Percentiles rank a stretch among this genome's conserved stretches.
Evolutionary conservation across 2,329 filamentous ascomycete genomes (phyloP).

Genomic region (Fonsecaea pugnacius): DNA sequence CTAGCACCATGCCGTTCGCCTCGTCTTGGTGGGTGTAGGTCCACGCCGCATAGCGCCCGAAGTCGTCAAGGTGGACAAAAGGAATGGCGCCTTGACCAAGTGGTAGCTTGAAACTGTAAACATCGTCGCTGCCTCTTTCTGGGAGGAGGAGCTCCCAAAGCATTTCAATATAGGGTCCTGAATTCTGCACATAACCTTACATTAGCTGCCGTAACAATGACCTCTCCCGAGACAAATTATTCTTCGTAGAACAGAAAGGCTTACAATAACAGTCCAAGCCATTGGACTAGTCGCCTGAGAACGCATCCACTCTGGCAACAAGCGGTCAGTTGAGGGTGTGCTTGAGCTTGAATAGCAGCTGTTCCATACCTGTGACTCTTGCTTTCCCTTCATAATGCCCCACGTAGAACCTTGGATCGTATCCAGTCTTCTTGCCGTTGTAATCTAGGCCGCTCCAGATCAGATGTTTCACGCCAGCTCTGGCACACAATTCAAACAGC

Average conservation of each 20-base stretch:
- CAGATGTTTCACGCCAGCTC: conserved; percentile 47
- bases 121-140: conserved; percentile 45
- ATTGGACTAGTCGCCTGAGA: conserved; percentile 24
- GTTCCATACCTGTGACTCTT: conserved; percentile 42
- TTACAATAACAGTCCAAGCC: conserved; percentile 23
- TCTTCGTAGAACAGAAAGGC: background rate
- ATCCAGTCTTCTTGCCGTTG: conserved; percentile 53
- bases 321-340: background rate
- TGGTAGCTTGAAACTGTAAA: conserved; percentile 50
- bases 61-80: conserved; percentile 53
- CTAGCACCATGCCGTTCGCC: conserved; percentile 52
- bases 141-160: conserved; percentile 39
- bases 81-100: conserved; percentile 45
- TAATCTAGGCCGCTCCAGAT: conserved; percentile 58
- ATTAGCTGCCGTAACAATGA: background rate
- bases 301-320: conserved; percentile 18
- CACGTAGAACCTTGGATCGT: conserved; percentile 49
- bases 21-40: conserved; percentile 52
- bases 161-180: conserved; percentile 38
- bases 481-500: conserved; percentile 43
- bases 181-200: conserved; percentile 15
- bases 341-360: background rate
- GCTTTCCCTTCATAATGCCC: conserved; percentile 58
- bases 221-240: background rate
- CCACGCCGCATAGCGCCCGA: conserved; percentile 53